Conservation (phyloP, 106 monocot species). For the Agapanthus africanus region DNA sequence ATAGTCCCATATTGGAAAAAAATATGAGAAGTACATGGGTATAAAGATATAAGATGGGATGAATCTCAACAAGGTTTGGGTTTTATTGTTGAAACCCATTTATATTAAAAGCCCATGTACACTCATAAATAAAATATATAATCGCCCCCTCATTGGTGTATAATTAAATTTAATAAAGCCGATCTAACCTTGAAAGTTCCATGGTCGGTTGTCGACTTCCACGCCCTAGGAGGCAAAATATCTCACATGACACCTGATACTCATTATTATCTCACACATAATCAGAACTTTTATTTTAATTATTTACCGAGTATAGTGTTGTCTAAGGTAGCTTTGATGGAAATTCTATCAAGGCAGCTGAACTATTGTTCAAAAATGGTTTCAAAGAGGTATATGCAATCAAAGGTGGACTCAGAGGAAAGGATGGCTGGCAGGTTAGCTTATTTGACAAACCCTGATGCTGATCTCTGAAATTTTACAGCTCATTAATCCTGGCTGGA, state of each 20-base stretch:
- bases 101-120: too few relatives aligned
- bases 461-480: background rate
- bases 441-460: background rate
- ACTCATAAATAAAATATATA: too few relatives aligned
- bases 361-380: constrained; percentile 66
- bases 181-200: too few relatives aligned
- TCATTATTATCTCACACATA: background rate
- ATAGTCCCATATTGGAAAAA: too few relatives aligned
- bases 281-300: background rate
- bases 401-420: constrained; percentile 85
- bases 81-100: too few relatives aligned
- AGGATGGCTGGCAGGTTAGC: constrained; percentile 90
- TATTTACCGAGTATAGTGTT: constrained; percentile 28
- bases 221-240: too few relatives aligned
- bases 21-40: too few relatives aligned
- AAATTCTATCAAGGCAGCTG: constrained; percentile 74
- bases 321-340: constrained; percentile 96
- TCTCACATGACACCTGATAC: background rate
- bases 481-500: background rate
- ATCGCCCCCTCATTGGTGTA: too few relatives aligned
- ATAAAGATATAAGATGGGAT: too few relatives aligned
- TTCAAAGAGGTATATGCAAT: constrained; percentile 96
- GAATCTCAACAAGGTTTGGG: too few relatives aligned
- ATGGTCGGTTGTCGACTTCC: too few relatives aligned
- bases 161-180: too few relatives aligned